A percentile compares a stretch with the other conserved stretches of the same genome.
Evolutionary conservation across 2,329 filamentous ascomycete genomes (phyloP).

Genomic region (Fusarium heterosporum): DNA sequence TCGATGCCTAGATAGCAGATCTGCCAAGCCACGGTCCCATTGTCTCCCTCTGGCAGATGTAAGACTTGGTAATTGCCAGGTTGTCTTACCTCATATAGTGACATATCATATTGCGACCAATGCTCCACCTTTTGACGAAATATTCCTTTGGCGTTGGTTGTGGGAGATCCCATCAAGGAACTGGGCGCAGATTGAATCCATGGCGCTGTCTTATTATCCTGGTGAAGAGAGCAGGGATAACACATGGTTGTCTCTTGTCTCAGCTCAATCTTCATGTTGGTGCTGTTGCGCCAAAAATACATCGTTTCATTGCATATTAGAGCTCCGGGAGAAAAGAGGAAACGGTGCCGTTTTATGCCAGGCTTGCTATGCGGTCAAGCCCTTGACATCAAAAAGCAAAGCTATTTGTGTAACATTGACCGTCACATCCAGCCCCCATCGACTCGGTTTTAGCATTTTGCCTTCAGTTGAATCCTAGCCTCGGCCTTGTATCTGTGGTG

Average conservation of each 20-base stretch:
- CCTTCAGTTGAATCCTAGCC: constrained; percentile 7
- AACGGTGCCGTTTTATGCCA: constrained; percentile 40
- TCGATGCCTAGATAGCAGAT: constrained; percentile 24
- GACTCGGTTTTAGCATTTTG: constrained; percentile 7
- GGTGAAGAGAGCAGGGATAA: constrained; percentile 1
- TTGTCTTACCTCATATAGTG: constrained; percentile 40
- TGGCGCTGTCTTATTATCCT: constrained; percentile 5
- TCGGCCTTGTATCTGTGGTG: constrained; percentile 21
- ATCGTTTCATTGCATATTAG: constrained; percentile 34
- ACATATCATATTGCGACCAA: constrained; percentile 45
- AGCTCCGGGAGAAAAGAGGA: constrained; percentile 46
- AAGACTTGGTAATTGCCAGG: constrained; percentile 27
- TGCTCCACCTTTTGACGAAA: constrained; percentile 27
- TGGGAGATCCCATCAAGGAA: constrained; percentile 19
- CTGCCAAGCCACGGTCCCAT: constrained; percentile 30
- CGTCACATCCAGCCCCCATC: constrained; percentile 11
- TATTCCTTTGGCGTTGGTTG: constrained; percentile 3
- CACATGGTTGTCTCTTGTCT: constrained; percentile 1
- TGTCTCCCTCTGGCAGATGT: constrained; percentile 34
- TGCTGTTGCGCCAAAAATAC: constrained; percentile 20
- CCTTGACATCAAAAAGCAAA: constrained; percentile 29
- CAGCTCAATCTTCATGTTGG: constrained; percentile 14
- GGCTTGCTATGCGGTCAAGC: constrained; percentile 31
- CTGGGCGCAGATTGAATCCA: constrained; percentile 12
- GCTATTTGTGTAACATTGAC: constrained; percentile 28